phyloP scores from a whole-genome alignment of 179 eudicot species.

The Silene coronaria region DNA sequence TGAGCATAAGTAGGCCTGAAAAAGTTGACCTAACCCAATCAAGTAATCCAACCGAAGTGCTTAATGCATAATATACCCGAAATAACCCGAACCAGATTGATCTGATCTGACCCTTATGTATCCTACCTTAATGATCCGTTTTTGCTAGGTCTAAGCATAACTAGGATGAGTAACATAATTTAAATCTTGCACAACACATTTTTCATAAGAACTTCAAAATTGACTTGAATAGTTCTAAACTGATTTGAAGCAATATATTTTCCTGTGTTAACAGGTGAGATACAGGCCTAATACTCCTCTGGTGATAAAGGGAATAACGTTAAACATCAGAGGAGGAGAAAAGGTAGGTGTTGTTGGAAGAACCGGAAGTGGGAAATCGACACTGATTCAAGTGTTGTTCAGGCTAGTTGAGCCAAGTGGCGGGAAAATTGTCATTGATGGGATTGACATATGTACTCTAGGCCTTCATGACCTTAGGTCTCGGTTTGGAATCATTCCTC shows the following conservation, averaged over 20 bases:
- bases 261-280: conserved; percentile 50
- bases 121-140: too few relatives aligned
- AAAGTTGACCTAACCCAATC: too few relatives aligned
- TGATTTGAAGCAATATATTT: not conserved
- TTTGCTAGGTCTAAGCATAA: not conserved
- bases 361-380: conserved; percentile 93
- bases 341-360: conserved; percentile 97
- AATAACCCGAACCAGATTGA: too few relatives aligned
- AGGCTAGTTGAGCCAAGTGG: conserved; percentile 88
- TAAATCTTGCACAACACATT: not conserved
- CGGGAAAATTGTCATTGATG: conserved; percentile 70
- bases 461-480: conserved; percentile 95
- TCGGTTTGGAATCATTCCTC: conserved; percentile 96
- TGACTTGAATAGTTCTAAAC: not conserved
- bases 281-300: conserved; percentile 86
- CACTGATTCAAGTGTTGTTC: conserved; percentile 79
- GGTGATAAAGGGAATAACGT: conserved; percentile 73
- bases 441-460: conserved; percentile 53
- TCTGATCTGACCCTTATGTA: too few relatives aligned
- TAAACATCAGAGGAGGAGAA: conserved; percentile 76
- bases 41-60: too few relatives aligned
- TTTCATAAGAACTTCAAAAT: not conserved
- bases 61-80: too few relatives aligned
- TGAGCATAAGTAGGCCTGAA: not conserved
- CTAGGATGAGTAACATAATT: not conserved